Evolutionary conservation across 2,329 filamentous ascomycete species (phyloP), one percentile per base, ranked within the genome.

Genomic region (Cytospora piceicola): DNA sequence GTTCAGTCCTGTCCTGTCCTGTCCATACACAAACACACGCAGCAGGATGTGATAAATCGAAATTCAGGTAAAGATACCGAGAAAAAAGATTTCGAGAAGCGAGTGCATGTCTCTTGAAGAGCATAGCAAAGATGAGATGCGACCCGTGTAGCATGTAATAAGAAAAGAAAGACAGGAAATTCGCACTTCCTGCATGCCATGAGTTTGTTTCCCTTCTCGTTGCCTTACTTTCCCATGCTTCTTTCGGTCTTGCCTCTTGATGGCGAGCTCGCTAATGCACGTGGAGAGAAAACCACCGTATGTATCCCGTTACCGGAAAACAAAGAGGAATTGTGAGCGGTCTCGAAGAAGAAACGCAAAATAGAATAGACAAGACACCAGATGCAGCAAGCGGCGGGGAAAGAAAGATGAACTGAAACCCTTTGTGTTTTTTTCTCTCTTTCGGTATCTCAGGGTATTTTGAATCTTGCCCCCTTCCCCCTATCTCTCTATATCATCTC

Each of bases 401-500:
- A 55, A 57, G 36, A 56, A 51, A 51, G 34, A 52, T 20, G 22
- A 61, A 53, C 36, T 36, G 59, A 56, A 39, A 46, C n/a, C 54
- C 60, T 60, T 60, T 52, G 51, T 60, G 55, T 49, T 55, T 56
- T 55, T 65, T 65, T 55, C 55, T 36, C 56, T 55, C 53, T 55
- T 60, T 55, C 57, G 51, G 57, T 61, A 55, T 61, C 57, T 61
- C 32, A 32, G 51, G 46, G 51, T 61, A 7, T n/a, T n/a, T 54
- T 42, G 39, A 20, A 5, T 14, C 32, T 9, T 32, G 30, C 5
- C 9, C 30, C 32, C 14, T 12, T 12, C 12, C 8, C 39, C 46
- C 55, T 55, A 32, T 58, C 42, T 42, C 46, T 65, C 63, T 65
- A 61, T 59, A 39, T 56, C 63, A 61, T 65, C 58, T 53, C 63